Percentiles rank a stretch among this genome's conserved stretches.
phyloP scores from a whole-genome alignment of 202 grass and related monocot species.

The Tripidium arundinaceum region DNA sequence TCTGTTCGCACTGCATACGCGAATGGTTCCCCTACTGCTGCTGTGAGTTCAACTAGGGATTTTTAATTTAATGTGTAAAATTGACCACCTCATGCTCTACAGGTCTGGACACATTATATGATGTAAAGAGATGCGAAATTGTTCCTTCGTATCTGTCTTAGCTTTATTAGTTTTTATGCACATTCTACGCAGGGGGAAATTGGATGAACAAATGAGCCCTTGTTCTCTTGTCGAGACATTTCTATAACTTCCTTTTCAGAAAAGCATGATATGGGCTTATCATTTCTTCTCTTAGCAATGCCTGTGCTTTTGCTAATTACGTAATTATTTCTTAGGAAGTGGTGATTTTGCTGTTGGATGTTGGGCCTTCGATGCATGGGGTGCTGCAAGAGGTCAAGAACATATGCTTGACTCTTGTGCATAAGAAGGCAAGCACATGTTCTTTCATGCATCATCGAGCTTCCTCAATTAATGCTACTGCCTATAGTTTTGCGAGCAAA shows the following conservation, averaged over 20 bases:
- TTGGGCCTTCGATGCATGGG: constrained; percentile 83
- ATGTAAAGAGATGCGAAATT: not conserved
- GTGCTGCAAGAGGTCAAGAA: constrained; percentile 67
- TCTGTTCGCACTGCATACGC: not conserved
- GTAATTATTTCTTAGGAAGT: constrained; percentile 42
- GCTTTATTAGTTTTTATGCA: not conserved
- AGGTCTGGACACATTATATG: not conserved
- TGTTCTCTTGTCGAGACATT: not conserved
- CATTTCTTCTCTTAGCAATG: not conserved
- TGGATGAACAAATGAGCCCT: not conserved
- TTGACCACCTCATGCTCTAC: not conserved
- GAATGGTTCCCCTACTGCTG: not conserved
- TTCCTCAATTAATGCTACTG: not conserved
- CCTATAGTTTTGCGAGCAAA: not conserved
- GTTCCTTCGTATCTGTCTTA: not conserved
- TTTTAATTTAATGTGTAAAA: not conserved
- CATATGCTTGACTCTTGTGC: constrained; percentile 62
- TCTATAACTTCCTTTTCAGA: not conserved
- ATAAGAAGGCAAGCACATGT: constrained; percentile 65
- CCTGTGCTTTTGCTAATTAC: not conserved
- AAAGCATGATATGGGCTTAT: not conserved
- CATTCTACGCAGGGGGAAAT: not conserved
- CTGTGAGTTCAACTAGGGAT: not conserved
- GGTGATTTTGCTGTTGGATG: constrained; percentile 76
- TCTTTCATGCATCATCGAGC: not conserved